Percentiles rank a stretch among this genome's conserved stretches.
phyloP scores from a whole-genome alignment of 78 protist species.

The Planoprotostelium fungivorum region DNA sequence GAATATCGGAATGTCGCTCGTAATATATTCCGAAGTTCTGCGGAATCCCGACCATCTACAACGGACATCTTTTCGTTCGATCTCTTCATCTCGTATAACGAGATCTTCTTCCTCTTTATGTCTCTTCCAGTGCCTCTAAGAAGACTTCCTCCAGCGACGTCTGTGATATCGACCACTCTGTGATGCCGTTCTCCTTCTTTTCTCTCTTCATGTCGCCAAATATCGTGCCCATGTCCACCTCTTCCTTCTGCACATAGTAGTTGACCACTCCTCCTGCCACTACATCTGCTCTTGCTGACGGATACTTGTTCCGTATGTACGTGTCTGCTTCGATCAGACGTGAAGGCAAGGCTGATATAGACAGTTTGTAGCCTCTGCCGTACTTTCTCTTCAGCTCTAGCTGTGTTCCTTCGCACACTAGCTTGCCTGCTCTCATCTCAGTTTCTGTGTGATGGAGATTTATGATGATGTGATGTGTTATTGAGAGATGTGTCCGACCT shows the following conservation, averaged over 20 bases:
- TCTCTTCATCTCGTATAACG: no score
- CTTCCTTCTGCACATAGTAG: slow-evolving; percentile 20
- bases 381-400: slow-evolving; percentile 68
- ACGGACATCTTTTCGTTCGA: no score
- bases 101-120: no score
- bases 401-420: slow-evolving; percentile 64
- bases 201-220: slow-evolving; percentile 9
- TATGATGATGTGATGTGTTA: no score
- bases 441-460: neutral
- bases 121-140: no score
- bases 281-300: slow-evolving; percentile 13
- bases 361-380: slow-evolving; percentile 90
- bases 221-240: neutral
- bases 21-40: no score
- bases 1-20: no score
- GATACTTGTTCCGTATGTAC: slow-evolving; percentile 18
- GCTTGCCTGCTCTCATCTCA: slow-evolving; percentile 41
- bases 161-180: slow-evolving; percentile 16
- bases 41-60: no score
- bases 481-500: no score
- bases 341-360: no score
- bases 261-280: slow-evolving; percentile 11
- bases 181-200: slow-evolving; percentile 3
- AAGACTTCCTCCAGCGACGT: slow-evolving; percentile 38
- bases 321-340: no score